These are phyloP conservation scores for Sporothrix curviconia DNA, from an alignment of 2,329 filamentous ascomycete genomes.

Conservation along the genomic window DNA sequence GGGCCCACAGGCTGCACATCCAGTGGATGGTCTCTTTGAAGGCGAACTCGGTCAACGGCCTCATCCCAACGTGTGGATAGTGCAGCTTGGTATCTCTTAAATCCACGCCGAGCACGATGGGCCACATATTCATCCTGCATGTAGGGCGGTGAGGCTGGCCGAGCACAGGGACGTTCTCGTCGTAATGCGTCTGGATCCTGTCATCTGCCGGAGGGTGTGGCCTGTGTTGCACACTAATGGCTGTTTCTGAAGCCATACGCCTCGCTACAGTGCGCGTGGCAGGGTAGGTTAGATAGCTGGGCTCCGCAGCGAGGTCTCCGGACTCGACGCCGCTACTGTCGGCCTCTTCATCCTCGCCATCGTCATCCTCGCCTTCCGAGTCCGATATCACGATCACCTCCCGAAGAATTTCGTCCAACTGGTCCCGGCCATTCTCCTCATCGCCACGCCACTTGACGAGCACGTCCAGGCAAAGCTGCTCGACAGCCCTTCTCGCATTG, in stretches of 20 bases:
- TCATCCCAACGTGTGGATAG: constrained; percentile 27
- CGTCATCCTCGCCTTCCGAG: constrained; percentile 42
- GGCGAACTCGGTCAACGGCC: constrained; percentile 25
- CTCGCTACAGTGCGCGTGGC: too few relatives aligned
- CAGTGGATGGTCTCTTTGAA: neutral
- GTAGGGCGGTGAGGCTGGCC: too few relatives aligned
- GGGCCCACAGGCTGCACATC: neutral
- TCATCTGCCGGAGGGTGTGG: too few relatives aligned
- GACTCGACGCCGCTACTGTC: constrained; percentile 15
- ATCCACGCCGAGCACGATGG: constrained; percentile 30
- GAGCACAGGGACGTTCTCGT: too few relatives aligned
- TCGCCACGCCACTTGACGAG: constrained; percentile 68
- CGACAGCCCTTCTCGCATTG: constrained; percentile 55
- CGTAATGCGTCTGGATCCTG: too few relatives aligned
- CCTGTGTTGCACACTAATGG: neutral
- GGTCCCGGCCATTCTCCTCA: constrained; percentile 61
- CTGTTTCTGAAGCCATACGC: too few relatives aligned
- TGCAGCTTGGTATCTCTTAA: constrained; percentile 39
- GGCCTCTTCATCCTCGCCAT: constrained; percentile 32
- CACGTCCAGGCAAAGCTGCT: constrained; percentile 54
- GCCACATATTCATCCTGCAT: neutral
- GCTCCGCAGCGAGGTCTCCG: constrained; percentile 9
- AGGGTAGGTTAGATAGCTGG: neutral
- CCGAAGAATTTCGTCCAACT: constrained; percentile 59
- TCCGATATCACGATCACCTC: constrained; percentile 63